Percentiles rank a stretch among this genome's conserved stretches.
phyloP scores from a whole-genome alignment of 305 asterid genomes.

The Plantago coronopus region DNA sequence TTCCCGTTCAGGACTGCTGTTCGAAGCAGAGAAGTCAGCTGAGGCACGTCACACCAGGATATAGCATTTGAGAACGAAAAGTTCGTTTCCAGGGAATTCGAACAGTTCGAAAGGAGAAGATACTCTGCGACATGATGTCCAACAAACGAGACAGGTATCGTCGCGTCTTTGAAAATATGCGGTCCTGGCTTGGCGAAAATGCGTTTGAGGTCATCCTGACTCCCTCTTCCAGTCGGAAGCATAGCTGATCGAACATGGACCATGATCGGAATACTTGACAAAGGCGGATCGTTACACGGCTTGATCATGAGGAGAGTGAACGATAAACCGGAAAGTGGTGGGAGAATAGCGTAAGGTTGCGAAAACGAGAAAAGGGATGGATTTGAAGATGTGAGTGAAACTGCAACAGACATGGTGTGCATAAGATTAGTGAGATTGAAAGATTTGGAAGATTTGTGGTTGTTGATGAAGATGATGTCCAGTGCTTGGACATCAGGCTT shows the following conservation, averaged over 20 bases:
- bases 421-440: constrained; percentile 60
- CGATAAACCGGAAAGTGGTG: constrained; percentile 52
- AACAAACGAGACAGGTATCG: constrained; percentile 44
- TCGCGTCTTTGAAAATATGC: constrained; percentile 64
- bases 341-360: constrained; percentile 44
- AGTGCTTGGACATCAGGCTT: constrained; percentile 48
- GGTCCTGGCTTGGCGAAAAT: constrained; percentile 59
- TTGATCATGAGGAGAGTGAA: constrained; percentile 33
- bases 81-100: constrained; percentile 32
- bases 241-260: constrained; percentile 49
- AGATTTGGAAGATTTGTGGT: constrained; percentile 41
- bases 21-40: constrained; percentile 45
- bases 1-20: constrained; percentile 39
- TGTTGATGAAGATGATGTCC: constrained; percentile 36
- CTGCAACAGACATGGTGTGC: constrained; percentile 86
- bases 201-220: constrained; percentile 50
- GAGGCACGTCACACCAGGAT: constrained; percentile 38
- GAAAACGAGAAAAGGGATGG: constrained; percentile 44
- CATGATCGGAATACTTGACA: constrained; percentile 37
- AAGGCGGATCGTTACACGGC: constrained; percentile 42
- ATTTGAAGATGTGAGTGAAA: constrained; percentile 54
- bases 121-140: constrained; percentile 56
- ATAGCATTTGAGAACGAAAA: constrained; percentile 43
- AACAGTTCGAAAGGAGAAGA: constrained; percentile 33
- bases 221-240: constrained; percentile 75